Evolutionary conservation across 75 land plant genomes (phyloP), one percentile per base, ranked within the genome.

Genomic region (Pinus tabuliformis): DNA sequence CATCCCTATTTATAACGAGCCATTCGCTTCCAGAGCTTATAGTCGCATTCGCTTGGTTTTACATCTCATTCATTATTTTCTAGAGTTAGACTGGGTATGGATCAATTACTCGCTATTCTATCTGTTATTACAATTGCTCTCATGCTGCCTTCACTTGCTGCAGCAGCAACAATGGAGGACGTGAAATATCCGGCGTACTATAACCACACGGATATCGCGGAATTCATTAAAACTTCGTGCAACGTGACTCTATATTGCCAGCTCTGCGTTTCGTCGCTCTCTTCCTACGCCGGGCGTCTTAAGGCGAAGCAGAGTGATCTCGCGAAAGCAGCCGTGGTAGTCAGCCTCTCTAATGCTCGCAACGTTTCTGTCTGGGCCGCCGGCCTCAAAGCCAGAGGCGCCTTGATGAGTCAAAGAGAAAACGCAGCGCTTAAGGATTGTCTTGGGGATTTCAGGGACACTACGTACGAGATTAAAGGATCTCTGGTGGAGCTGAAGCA

Each of bases 391-490:
- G 72, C 13, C 42, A 75, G 78, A 22, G 22, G 58, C 76, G 74
- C 57, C 3, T 74, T 78, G 4, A 21, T 78, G 57, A 73, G 1
- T 28, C 80, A 72, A 1, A 65, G 58, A 14, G 84, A 84, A 37
- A 75, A n/a, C 0, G 74, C 33, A 0, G 88, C 88, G 42, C 62
- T 86, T 52, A 56, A 54, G 26, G 91, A 86, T 73, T 89, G 91
- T 74, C 12, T 86, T n/a, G 81, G 73, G 58, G 74, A 42, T 49
- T 2, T 86, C 61, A 71, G 62, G 0, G 81, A 82, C 57, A 52
- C 81, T 0, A 74, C 81, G 2, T 79, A 83, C 49, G 73, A 79
- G 81, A 81, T 86, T 12, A 24, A 58, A 33, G 59, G 45, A 21
- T 89, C 91, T 2, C 28, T 89, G 36, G 68, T 17, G 7, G 84